phyloP scores from a whole-genome alignment of 2,329 filamentous ascomycete genomes.

The Cytospora piceicola region DNA sequence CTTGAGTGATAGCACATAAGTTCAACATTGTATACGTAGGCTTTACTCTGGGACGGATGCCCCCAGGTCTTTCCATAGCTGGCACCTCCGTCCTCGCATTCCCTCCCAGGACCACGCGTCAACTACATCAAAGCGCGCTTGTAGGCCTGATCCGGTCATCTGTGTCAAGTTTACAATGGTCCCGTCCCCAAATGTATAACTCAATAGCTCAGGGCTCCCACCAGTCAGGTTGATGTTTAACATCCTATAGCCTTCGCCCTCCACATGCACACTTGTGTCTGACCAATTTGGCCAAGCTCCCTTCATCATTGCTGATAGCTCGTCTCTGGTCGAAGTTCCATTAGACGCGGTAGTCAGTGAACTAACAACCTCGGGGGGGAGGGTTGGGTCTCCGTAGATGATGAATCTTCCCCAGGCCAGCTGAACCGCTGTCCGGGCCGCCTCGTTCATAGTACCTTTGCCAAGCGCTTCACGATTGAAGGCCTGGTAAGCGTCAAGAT shows the following conservation, averaged over 20 bases:
- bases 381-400: conserved; percentile 42
- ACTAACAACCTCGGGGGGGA: conserved; percentile 28
- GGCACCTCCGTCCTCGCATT: conserved; percentile 46
- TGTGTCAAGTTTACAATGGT: conserved; percentile 36
- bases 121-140: conserved; percentile 39
- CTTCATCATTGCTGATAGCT: conserved; percentile 13
- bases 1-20: too few species aligned
- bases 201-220: conserved; percentile 9
- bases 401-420: conserved; percentile 47
- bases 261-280: conserved; percentile 5
- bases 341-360: background rate
- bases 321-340: conserved; percentile 23
- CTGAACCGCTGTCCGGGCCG: conserved; percentile 34
- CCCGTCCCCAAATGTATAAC: conserved; percentile 31
- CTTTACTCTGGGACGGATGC: conserved; percentile 17
- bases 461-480: conserved; percentile 30
- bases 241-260: background rate
- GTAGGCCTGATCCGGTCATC: conserved; percentile 12
- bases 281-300: conserved; percentile 27
- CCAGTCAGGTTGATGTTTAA: conserved; percentile 37
- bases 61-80: conserved; percentile 42
- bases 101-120: conserved; percentile 50
- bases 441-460: conserved; percentile 31
- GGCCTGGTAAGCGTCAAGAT: conserved; percentile 39
- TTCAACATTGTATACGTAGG: too few species aligned